Conservation (phyloP, 441 rosid species). For the Pelargonium exstipulatum region DNA sequence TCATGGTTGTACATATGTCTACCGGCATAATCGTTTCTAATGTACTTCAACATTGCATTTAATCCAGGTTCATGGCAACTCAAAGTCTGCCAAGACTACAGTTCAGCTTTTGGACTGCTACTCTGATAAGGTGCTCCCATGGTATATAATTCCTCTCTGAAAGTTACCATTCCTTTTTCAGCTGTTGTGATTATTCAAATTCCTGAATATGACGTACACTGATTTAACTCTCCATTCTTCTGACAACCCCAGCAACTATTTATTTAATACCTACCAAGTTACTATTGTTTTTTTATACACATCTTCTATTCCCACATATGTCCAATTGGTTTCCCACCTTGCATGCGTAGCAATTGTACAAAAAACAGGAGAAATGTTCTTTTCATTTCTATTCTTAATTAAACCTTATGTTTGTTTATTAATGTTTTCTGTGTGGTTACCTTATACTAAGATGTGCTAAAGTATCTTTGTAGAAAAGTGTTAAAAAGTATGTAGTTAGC, state of each 20-base stretch:
- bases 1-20: too few species aligned
- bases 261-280: too few species aligned
- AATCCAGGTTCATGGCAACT: constrained; percentile 53
- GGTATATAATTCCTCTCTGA: constrained; percentile 42
- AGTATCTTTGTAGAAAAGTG: neutral
- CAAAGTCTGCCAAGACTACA: constrained; percentile 36
- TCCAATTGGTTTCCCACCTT: neutral
- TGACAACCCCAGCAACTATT: neutral
- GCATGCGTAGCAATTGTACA: neutral
- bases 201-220: neutral
- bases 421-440: neutral
- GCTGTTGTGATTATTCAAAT: neutral
- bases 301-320: too few species aligned
- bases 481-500: neutral
- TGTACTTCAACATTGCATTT: constrained; percentile 13
- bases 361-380: neutral
- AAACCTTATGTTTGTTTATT: neutral
- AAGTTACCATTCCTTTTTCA: constrained; percentile 11
- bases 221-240: neutral
- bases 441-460: neutral
- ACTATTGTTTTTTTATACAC: too few species aligned
- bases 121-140: constrained; percentile 60
- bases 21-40: neutral
- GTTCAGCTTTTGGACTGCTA: constrained; percentile 69
- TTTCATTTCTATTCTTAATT: neutral